Evolutionary conservation across 163 green algal species (phyloP).

Genomic region (Trebouxiophyceae sp.): DNA sequence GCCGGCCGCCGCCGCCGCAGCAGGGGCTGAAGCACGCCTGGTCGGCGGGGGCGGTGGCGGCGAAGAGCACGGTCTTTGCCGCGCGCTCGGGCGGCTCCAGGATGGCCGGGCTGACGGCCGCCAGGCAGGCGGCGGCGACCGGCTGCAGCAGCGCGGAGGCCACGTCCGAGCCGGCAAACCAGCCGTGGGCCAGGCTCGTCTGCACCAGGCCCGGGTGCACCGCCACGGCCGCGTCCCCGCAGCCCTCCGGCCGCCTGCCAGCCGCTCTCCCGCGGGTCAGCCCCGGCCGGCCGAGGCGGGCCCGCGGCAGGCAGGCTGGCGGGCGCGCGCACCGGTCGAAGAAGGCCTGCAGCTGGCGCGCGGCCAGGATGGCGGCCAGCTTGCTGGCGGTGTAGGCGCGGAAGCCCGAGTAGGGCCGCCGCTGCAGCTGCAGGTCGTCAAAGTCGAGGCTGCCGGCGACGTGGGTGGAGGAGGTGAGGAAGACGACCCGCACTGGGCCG

Average conservation of each 20-base stretch:
- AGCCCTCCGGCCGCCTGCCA: too few relatives aligned
- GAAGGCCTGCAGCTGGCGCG: neutral
- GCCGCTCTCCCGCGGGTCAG: too few relatives aligned
- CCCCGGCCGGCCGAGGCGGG: too few relatives aligned
- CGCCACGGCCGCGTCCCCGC: constrained; percentile 29
- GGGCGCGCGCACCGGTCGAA: neutral
- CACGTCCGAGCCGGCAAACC: constrained; percentile 6
- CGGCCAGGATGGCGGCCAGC: neutral
- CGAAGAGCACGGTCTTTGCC: too few relatives aligned
- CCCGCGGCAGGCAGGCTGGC: too few relatives aligned
- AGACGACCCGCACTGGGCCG: neutral
- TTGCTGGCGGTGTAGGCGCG: neutral
- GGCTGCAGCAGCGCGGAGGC: neutral
- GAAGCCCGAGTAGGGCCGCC: neutral
- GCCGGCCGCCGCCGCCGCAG: too few relatives aligned
- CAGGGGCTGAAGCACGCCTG: too few relatives aligned
- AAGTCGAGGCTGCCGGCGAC: neutral
- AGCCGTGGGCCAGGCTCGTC: constrained; percentile 35
- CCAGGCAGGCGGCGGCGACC: neutral
- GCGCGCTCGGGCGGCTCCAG: too few relatives aligned
- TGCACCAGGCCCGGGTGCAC: constrained; percentile 44
- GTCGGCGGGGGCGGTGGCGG: too few relatives aligned
- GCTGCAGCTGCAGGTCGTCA: neutral
- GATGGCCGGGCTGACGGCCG: too few relatives aligned
- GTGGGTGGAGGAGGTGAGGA: neutral